A percentile compares a stretch with the other conserved stretches of the same genome.
Evolutionary conservation across 2,329 filamentous ascomycete genomes (phyloP).

Genomic region (Phyllosticta citriasiana): DNA sequence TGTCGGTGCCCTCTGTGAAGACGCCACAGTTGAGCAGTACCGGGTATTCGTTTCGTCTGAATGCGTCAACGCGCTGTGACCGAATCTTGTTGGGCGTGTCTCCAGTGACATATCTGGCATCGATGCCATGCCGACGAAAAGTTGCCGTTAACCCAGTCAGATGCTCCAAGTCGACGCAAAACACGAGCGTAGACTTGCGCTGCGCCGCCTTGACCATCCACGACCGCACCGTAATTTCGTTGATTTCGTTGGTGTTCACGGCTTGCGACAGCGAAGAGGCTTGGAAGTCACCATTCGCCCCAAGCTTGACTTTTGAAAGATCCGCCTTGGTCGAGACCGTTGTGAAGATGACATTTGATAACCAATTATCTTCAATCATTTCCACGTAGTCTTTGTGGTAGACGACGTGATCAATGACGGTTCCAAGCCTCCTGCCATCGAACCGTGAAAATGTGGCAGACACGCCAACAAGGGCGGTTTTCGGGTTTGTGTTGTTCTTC

Average conservation of each 20-base stretch:
- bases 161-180: slow-evolving; percentile 86
- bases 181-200: slow-evolving; percentile 79
- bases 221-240: slow-evolving; percentile 73
- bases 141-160: slow-evolving; percentile 62
- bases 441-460: slow-evolving; percentile 74
- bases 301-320: slow-evolving; percentile 56
- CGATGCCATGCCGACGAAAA: slow-evolving; percentile 68
- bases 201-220: slow-evolving; percentile 69
- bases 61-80: slow-evolving; percentile 60
- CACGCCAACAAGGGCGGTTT: slow-evolving; percentile 65
- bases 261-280: slow-evolving; percentile 64
- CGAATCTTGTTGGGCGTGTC: slow-evolving; percentile 63
- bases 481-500: slow-evolving; percentile 33
- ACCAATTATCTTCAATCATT: slow-evolving; percentile 83
- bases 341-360: slow-evolving; percentile 86
- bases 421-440: slow-evolving; percentile 72
- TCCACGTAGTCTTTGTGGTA: slow-evolving; percentile 81
- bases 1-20: slow-evolving; percentile 95
- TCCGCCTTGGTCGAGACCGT: slow-evolving; percentile 79
- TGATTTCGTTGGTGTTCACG: slow-evolving; percentile 73
- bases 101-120: slow-evolving; percentile 80
- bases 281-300: slow-evolving; percentile 67
- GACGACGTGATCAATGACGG: slow-evolving; percentile 88
- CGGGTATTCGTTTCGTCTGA: slow-evolving; percentile 66
- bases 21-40: slow-evolving; percentile 92